Base-by-base conservation (phyloP, 225 moss, liverwort and hornwort species). In the Takakia lepidozioides region DNA sequence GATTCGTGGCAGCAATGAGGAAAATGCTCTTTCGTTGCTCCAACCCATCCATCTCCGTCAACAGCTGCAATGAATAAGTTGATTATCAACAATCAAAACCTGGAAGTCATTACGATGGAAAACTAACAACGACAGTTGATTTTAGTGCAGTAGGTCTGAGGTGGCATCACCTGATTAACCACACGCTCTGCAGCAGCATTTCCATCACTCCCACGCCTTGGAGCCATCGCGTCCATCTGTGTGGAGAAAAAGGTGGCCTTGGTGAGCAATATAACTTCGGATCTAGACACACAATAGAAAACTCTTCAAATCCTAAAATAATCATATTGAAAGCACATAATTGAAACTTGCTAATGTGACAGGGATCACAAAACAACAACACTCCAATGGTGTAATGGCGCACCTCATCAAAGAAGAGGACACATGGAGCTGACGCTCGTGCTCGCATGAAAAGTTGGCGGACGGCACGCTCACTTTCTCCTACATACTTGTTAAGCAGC, bases 221-320 rank as follows among this genome's bases (percentile, higher is more conserved):
- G 95, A 57, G 95, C 95, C 83, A 95, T 90, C 28, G 95, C 95
- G 69, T 95, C 95, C 89, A 95, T 95, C 95, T 95, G n/a, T n/a
- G n/a, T n/a, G n/a, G n/a, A n/a, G n/a, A n/a, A n/a, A n/a, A n/a
- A n/a, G n/a, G n/a, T n/a, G n/a, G n/a, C n/a, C n/a, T n/a, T n/a
- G n/a, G n/a, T n/a, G n/a, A n/a, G n/a, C n/a, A n/a, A n/a, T n/a
- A n/a, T n/a, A n/a, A n/a, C n/a, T n/a, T n/a, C n/a, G n/a, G n/a
- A n/a, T n/a, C n/a, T n/a, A n/a, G n/a, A n/a, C n/a, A n/a, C n/a
- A n/a, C n/a, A n/a, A n/a, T n/a, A n/a, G n/a, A n/a, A n/a, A n/a
- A n/a, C n/a, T n/a, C n/a, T n/a, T n/a, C n/a, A n/a, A n/a, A n/a
- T n/a, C n/a, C n/a, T n/a, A n/a, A n/a, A n/a, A n/a, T n/a, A n/a